Evolutionary conservation across 805 yeast genomes (phyloP), one percentile per base, ranked within the genome.

Genomic region (Crinitomyces ghanaensis): DNA sequence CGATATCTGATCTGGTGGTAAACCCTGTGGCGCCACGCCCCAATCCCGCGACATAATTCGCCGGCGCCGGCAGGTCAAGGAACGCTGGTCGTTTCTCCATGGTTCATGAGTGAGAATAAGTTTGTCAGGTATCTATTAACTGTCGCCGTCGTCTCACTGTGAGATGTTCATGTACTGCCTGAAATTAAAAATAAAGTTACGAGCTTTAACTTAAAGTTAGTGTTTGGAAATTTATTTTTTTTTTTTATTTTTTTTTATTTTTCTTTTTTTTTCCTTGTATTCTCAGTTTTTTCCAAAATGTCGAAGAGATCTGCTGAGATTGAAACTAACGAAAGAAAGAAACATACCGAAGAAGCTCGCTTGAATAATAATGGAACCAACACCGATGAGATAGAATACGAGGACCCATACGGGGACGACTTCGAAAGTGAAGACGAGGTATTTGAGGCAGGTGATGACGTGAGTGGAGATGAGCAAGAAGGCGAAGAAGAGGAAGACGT

Each of bases 11-110:
- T 38, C 84, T 69, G 0, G 95, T 84, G 0, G 86, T 74, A 55
- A 91, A 86, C 4, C 96, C 97, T 1, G 82, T 71, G 2, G 96
- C 97, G 18, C 98, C 98, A 50, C 98, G 65, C 0, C 96, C 97
- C 5, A 85, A 57, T 17, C 98, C 98, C 3, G 97, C 79, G 26
- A 85, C 70, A 51, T 88, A 88, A 4, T 93, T 93, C 2, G 78
- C 70, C 0, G 98, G 98, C 1, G 97, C 78, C 40, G 74, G 74
- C 59, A 80, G 83, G 49, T 79, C 84, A 30, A 88, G 61, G 56
- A 91, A 91, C n/a, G n/a, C n/a, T n/a, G n/a, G n/a, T n/a, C n/a
- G n/a, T n/a, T n/a, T n/a, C n/a, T n/a, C n/a, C n/a, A n/a, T n/a
- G n/a, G n/a, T n/a, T n/a, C n/a, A n/a, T n/a, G n/a, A n/a, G n/a